Evolutionary conservation across 2,329 filamentous ascomycete genomes (phyloP).

Genomic region (Aschersonia sp.): DNA sequence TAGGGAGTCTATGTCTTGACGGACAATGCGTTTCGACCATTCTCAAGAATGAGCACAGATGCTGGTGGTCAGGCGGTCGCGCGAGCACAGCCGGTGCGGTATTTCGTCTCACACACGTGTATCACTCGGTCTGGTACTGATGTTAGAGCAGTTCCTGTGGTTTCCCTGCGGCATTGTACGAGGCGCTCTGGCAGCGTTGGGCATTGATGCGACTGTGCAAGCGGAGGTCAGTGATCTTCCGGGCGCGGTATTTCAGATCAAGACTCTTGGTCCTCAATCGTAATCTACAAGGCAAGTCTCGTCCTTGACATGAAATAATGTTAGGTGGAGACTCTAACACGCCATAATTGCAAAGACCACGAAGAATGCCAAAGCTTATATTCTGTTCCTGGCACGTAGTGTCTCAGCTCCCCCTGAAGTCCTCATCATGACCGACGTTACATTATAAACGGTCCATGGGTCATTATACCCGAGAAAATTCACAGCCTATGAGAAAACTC

Average conservation of each 20-base stretch:
- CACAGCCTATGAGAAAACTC: slow-evolving; percentile 21
- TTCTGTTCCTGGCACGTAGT: background rate
- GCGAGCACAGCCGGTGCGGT: slow-evolving; percentile 60
- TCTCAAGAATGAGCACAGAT: slow-evolving; percentile 80
- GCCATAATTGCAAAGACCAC: background rate
- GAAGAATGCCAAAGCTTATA: background rate
- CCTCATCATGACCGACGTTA: background rate
- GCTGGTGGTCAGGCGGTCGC: slow-evolving; percentile 57
- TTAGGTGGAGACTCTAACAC: background rate
- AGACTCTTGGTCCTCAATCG: slow-evolving; percentile 57
- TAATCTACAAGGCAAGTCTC: slow-evolving; percentile 16
- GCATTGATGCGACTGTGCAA: slow-evolving; percentile 80
- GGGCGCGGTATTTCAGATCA: slow-evolving; percentile 88
- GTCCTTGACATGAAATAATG: background rate
- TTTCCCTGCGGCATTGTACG: slow-evolving; percentile 90
- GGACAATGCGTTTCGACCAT: slow-evolving; percentile 80
- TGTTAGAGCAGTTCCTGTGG: slow-evolving; percentile 63
- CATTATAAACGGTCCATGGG: too few species aligned
- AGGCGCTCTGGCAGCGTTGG: slow-evolving; percentile 82
- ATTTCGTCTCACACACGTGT: slow-evolving; percentile 15
- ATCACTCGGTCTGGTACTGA: background rate
- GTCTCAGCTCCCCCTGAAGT: background rate
- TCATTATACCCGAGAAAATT: slow-evolving; percentile 7
- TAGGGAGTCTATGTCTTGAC: slow-evolving; percentile 92
- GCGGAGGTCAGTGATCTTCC: slow-evolving; percentile 82